phyloP scores from a whole-genome alignment of 495 filamentous ascomycete genomes.

The Aspergillus avenaceus region DNA sequence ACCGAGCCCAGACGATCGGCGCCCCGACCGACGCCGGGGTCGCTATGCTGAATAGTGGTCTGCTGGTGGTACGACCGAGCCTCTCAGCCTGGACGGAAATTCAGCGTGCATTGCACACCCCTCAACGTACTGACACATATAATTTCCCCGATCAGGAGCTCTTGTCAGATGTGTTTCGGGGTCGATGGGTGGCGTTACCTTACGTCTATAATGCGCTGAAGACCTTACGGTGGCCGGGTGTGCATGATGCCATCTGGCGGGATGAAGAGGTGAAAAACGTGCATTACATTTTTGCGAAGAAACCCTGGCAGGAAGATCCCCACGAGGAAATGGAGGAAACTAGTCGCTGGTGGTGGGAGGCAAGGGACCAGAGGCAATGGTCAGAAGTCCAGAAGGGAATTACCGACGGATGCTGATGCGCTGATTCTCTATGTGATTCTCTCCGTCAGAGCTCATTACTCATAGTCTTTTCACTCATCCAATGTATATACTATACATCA shows the following conservation, averaged over 20 bases:
- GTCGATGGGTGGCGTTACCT: conserved; percentile 68
- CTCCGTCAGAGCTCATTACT: not conserved
- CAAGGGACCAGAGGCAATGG: conserved; percentile 48
- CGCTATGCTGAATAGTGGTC: conserved; percentile 68
- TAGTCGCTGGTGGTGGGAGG: conserved; percentile 64
- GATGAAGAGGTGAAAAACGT: conserved; percentile 75
- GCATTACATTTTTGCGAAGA: conserved; percentile 75
- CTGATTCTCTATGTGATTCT: not conserved
- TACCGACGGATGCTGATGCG: conserved; percentile 13
- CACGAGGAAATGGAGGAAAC: conserved; percentile 18
- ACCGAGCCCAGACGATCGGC: conserved; percentile 52
- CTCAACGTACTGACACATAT: conserved; percentile 43
- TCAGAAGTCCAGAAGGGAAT: conserved; percentile 42
- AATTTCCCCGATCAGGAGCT: conserved; percentile 77
- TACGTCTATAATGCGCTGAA: conserved; percentile 84
- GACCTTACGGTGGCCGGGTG: conserved; percentile 63
- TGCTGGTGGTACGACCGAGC: conserved; percentile 68
- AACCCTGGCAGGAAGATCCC: conserved; percentile 70
- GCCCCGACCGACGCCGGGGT: conserved; percentile 50
- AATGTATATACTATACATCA: conserved; percentile 9
- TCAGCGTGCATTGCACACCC: conserved; percentile 23
- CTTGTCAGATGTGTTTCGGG: conserved; percentile 60
- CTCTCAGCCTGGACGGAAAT: conserved; percentile 53
- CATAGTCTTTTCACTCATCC: not conserved
- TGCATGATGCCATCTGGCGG: conserved; percentile 70